Evolutionary conservation across 176 grass and related monocot genomes (phyloP), one percentile per base, ranked within the genome.

Genomic region (Aegilops bicornis): DNA sequence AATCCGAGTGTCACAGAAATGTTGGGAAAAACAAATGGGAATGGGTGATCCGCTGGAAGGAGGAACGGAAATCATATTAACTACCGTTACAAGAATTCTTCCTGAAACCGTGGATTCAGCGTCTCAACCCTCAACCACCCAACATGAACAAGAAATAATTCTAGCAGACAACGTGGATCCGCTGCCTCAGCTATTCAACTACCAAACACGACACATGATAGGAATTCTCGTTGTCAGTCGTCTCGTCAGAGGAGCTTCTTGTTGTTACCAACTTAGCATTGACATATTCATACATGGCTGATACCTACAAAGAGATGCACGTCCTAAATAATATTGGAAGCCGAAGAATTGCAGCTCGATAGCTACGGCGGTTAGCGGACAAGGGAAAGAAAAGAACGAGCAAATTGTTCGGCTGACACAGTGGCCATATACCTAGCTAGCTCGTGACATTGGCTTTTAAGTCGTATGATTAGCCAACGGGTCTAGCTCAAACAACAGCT

Each of bases 41-140:
- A 77, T 27, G 88, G 14, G 29, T 0, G 5, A 47, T 33, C 31
- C 0, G 5, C 1, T 2, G 7, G 15, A 40, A 40, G 39, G 0
- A 10, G 39, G 39, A 40, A 10, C 8, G 2, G 39, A 40, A 40
- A 10, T 40, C 2, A 0, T 40, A 8, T 40, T 40, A 10, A 2
- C 39, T 10, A 40, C 67, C 11, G 69, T 36, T 2, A 1, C 11
- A 79, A 84, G 43, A 75, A 79, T 68, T 87, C 2, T 61, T 39
- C 16, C 76, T 27, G 2, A 76, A 47, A 69, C 76, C 33, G 2
- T 60, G 81, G 68, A 80, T 62, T 87, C 85, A 14, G 59, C 43
- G 76, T 16, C 81, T 62, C 78, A 20, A 71, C 64, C 1, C 88
- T 64, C 69, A 87, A 76, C 89, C 7, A 79, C 80, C 75, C 20